These are phyloP conservation scores for Phytopythium helicoides DNA, from an alignment of 352 stramenopile genomes.

Conservation along the genomic window DNA sequence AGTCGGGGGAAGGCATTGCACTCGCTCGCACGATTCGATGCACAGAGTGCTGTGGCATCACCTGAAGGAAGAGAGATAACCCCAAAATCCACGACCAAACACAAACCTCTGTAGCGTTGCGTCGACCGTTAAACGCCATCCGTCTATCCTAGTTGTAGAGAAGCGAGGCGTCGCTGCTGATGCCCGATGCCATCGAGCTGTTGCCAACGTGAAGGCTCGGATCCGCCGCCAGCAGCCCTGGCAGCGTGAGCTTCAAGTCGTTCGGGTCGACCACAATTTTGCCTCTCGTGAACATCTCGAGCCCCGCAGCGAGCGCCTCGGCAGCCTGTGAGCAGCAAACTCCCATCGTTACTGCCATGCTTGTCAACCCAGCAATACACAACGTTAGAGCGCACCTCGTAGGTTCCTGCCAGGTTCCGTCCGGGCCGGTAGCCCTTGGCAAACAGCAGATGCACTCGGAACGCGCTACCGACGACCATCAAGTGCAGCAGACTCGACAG, in stretches of 20 bases:
- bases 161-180: conserved; percentile 30
- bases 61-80: background rate
- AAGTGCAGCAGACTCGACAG: conserved; percentile 50
- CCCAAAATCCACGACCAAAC: conserved; percentile 24
- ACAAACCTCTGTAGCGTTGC: conserved; percentile 19
- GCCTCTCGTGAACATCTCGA: conserved; percentile 29
- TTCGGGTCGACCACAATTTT: conserved; percentile 33
- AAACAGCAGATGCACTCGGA: conserved; percentile 46
- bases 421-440: conserved; percentile 66
- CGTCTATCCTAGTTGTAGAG: conserved; percentile 40
- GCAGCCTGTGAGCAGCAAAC: conserved; percentile 18
- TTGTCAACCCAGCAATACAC: background rate
- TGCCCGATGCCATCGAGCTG: conserved; percentile 3
- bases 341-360: background rate
- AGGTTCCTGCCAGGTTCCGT: conserved; percentile 39
- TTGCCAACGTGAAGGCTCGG: conserved; percentile 14
- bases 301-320: conserved; percentile 30
- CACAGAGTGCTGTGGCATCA: background rate
- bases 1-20: conserved; percentile 1
- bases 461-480: conserved; percentile 47
- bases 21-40: too few species aligned
- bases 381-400: conserved; percentile 31
- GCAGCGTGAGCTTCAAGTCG: conserved; percentile 27
- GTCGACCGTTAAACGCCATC: background rate
- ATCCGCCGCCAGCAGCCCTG: conserved; percentile 26